These are phyloP conservation scores for Rhynchosporium graminicola DNA, from an alignment of 2,329 filamentous ascomycete genomes.

Conservation along the genomic window DNA sequence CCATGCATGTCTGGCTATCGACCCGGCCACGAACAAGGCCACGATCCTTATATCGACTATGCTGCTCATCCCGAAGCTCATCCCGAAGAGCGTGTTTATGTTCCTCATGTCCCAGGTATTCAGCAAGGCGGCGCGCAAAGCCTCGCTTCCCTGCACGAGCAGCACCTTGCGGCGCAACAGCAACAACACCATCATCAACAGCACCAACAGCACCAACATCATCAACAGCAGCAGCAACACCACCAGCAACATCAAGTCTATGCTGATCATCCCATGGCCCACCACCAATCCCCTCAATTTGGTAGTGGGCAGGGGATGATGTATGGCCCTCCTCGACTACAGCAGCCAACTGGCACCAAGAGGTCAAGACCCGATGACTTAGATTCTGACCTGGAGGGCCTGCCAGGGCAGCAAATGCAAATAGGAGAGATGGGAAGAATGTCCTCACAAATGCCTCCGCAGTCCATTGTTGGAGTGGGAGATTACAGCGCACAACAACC, in stretches of 20 bases:
- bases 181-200: constrained; percentile 48
- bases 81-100: constrained; percentile 65
- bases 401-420: constrained; percentile 47
- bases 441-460: constrained; percentile 57
- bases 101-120: constrained; percentile 46
- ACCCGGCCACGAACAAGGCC: constrained; percentile 52
- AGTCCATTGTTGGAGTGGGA: constrained; percentile 50
- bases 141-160: constrained; percentile 37
- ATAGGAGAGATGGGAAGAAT: constrained; percentile 42
- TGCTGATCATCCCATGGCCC: constrained; percentile 57
- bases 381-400: constrained; percentile 48
- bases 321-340: constrained; percentile 46
- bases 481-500: constrained; percentile 42
- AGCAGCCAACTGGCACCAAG: constrained; percentile 46
- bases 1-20: constrained; percentile 66
- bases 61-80: constrained; percentile 67
- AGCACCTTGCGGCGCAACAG: constrained; percentile 48
- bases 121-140: constrained; percentile 39
- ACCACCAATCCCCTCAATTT: constrained; percentile 48
- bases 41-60: constrained; percentile 71
- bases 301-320: constrained; percentile 53
- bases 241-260: constrained; percentile 52
- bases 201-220: constrained; percentile 48
- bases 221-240: constrained; percentile 52
- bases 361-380: constrained; percentile 58